Evolutionary conservation across 805 yeast species (phyloP).

Genomic region (Ogataea pini): DNA sequence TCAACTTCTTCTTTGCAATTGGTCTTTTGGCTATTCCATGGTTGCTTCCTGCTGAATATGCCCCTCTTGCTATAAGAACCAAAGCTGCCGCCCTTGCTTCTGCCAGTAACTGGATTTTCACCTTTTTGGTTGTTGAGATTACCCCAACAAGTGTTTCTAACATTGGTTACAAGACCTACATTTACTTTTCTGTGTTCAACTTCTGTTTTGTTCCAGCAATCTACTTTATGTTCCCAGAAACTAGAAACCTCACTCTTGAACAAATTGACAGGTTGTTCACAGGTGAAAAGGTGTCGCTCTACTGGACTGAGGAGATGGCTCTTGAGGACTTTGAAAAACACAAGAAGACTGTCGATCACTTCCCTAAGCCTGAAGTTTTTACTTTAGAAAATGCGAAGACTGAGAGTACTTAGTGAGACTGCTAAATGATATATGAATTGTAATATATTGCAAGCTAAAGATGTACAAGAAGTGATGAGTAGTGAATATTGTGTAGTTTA

Average conservation of each 20-base stretch:
- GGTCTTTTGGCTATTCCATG: conserved; percentile 60
- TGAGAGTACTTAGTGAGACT: background rate
- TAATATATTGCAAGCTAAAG: too few species aligned
- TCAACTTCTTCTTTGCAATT: conserved; percentile 71
- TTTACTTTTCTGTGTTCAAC: conserved; percentile 55
- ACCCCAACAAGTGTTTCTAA: conserved; percentile 55
- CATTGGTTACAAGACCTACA: conserved; percentile 50
- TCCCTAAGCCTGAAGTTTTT: background rate
- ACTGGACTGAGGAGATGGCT: conserved; percentile 15
- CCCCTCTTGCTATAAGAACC: conserved; percentile 69
- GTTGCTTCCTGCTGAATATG: conserved; percentile 54
- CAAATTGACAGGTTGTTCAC: conserved; percentile 60
- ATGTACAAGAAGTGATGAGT: too few species aligned
- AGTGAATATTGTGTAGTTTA: too few species aligned
- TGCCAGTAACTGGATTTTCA: conserved; percentile 75
- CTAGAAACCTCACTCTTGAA: conserved; percentile 67
- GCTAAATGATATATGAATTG: too few species aligned
- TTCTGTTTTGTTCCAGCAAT: conserved; percentile 57
- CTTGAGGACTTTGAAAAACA: conserved; percentile 10
- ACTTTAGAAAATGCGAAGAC: conserved; percentile 1
- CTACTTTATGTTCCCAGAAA: conserved; percentile 61
- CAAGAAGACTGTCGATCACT: background rate
- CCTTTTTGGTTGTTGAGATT: conserved; percentile 67
- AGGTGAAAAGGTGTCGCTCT: conserved; percentile 28
- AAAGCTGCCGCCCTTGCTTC: conserved; percentile 66